Evolutionary conservation across 1,139 yeast genomes (phyloP).

Genomic region (Yamadazyma epiphylla): DNA sequence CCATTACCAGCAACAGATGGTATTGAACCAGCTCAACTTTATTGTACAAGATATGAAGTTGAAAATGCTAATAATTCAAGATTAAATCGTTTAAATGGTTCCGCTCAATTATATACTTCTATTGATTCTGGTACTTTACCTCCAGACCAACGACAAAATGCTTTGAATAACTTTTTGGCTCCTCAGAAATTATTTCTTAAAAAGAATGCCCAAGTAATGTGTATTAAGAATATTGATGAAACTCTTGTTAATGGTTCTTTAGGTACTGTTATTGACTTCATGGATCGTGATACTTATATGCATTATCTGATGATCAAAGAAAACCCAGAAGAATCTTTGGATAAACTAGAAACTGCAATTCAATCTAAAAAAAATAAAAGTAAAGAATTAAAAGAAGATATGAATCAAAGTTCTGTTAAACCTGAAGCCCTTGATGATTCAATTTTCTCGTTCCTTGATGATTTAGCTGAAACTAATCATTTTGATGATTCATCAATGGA

Average conservation of each 20-base stretch:
- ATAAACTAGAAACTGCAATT: conserved; percentile 12
- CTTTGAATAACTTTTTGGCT: conserved; percentile 69
- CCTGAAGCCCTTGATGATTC: conserved; percentile 17
- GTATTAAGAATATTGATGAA: conserved; percentile 85
- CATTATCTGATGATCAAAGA: conserved; percentile 17
- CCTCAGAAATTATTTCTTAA: conserved; percentile 62
- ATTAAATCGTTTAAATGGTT: conserved; percentile 49
- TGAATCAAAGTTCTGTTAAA: conserved; percentile 1
- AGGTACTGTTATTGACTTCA: conserved; percentile 63
- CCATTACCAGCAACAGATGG: conserved; percentile 59
- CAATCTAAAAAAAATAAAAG: background rate
- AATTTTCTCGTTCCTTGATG: conserved; percentile 19
- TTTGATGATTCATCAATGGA: conserved; percentile 1
- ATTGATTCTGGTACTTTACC: conserved; percentile 59
- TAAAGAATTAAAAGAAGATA: conserved; percentile 4
- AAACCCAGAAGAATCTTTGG: conserved; percentile 15
- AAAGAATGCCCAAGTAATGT: conserved; percentile 92
- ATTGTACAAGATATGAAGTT: conserved; percentile 81
- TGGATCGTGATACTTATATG: conserved; percentile 35
- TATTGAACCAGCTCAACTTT: conserved; percentile 82
- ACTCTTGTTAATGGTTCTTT: conserved; percentile 88
- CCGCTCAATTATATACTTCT: conserved; percentile 47
- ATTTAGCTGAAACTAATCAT: conserved; percentile 1
- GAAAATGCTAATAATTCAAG: conserved; percentile 67
- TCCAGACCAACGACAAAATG: conserved; percentile 38